Conservation (phyloP, 768 basidiomycete species). For the Phylloporus sp. region DNA sequence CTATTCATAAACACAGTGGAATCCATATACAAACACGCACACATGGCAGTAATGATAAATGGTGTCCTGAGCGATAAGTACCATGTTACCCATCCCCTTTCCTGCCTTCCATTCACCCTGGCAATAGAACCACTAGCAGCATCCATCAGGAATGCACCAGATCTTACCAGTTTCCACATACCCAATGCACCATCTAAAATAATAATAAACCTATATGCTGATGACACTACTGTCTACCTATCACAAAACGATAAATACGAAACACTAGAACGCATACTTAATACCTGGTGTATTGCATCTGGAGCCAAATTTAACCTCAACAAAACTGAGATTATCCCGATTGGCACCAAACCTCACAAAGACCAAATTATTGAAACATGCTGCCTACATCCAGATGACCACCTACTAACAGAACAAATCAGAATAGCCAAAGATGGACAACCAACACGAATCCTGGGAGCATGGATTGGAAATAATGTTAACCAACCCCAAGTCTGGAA, state of each 20-base stretch:
- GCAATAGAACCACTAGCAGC: not conserved
- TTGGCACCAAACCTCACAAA: conserved; percentile 15
- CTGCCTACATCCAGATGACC: not conserved
- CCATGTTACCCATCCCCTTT: not conserved
- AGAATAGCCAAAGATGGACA: conserved; percentile 13
- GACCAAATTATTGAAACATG: not conserved
- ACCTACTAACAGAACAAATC: not conserved
- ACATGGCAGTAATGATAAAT: not conserved
- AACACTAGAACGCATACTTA: conserved; percentile 26
- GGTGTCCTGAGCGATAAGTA: not conserved
- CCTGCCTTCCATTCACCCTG: not conserved
- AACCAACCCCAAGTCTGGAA: conserved; percentile 12
- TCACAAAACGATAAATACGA: conserved; percentile 15
- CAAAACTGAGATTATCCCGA: conserved; percentile 27
- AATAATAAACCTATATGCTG: conserved; percentile 23
- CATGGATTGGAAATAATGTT: conserved; percentile 24
- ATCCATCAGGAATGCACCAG: not conserved
- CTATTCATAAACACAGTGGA: not conserved
- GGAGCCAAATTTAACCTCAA: conserved; percentile 17
- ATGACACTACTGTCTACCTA: conserved; percentile 25
- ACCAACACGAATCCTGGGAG: conserved; percentile 7
- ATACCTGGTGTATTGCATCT: conserved; percentile 31
- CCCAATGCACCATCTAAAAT: not conserved
- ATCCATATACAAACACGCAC: not conserved
- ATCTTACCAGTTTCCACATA: conserved; percentile 7